Percentiles rank a stretch among this genome's conserved stretches.
These are phyloP conservation scores for Colletotrichum shisoi DNA, from an alignment of 2,329 filamentous ascomycete genomes.

Conservation along the genomic window DNA sequence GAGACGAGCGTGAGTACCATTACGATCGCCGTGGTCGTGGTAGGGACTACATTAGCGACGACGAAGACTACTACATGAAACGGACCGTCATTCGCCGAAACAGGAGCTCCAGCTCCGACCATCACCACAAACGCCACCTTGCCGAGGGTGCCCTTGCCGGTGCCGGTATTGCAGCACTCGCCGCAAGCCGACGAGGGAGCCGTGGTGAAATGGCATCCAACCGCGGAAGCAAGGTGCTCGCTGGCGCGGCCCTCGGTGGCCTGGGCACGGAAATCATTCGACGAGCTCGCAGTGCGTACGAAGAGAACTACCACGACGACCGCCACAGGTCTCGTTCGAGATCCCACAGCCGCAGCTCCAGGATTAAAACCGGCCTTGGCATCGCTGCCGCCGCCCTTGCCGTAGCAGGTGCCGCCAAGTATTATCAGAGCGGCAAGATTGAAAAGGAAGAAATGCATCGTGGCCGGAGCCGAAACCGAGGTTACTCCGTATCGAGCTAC, in stretches of 20 bases:
- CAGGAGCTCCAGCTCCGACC: conserved; percentile 58
- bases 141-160: conserved; percentile 72
- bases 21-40: conserved; percentile 49
- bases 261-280: conserved; percentile 68
- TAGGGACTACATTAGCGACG: conserved; percentile 50
- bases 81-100: conserved; percentile 61
- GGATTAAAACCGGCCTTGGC: conserved; percentile 68
- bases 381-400: conserved; percentile 70
- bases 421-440: conserved; percentile 66
- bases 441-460: conserved; percentile 67
- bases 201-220: conserved; percentile 60
- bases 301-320: conserved; percentile 50
- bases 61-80: conserved; percentile 54
- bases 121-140: conserved; percentile 65
- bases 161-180: conserved; percentile 67
- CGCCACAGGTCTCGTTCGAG: conserved; percentile 53
- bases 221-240: conserved; percentile 65
- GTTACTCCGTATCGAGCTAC: conserved; percentile 46
- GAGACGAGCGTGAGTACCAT: conserved; percentile 44
- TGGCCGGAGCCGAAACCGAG: conserved; percentile 62
- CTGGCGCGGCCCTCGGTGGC: conserved; percentile 69
- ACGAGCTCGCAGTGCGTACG: conserved; percentile 68
- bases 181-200: conserved; percentile 62
- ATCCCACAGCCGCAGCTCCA: conserved; percentile 47
- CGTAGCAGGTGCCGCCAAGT: conserved; percentile 71